These are phyloP conservation scores for Sphagnurus paluster DNA, from an alignment of 1,284 basidiomycete genomes.

Conservation along the genomic window DNA sequence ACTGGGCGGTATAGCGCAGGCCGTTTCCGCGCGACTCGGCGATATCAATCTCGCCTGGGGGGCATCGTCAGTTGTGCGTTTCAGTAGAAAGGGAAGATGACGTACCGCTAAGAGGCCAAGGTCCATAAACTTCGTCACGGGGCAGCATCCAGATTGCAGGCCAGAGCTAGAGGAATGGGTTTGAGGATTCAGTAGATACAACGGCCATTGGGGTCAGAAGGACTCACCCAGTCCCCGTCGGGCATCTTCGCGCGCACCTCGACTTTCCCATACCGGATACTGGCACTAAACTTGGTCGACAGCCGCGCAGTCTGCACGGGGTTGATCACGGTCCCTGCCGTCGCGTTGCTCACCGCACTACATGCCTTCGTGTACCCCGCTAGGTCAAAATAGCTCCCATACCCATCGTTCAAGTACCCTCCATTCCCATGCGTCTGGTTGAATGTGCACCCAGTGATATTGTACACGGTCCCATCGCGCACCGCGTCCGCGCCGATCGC, in stretches of 20 bases:
- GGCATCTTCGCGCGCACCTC: conserved; percentile 71
- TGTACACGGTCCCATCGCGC: conserved; percentile 63
- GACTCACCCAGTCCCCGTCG: conserved; percentile 36
- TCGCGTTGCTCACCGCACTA: conserved; percentile 59
- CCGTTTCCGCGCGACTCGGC: conserved; percentile 73
- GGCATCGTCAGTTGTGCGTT: conserved; percentile 13
- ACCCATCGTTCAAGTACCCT: conserved; percentile 30
- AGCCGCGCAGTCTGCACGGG: conserved; percentile 77
- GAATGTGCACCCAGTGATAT: conserved; percentile 62
- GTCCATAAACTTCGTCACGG: conserved; percentile 64
- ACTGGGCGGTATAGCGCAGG: conserved; percentile 56
- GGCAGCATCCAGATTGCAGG: conserved; percentile 87
- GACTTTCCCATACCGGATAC: conserved; percentile 66
- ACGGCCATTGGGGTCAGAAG: conserved; percentile 2
- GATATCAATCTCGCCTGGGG: conserved; percentile 68
- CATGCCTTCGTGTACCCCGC: conserved; percentile 35
- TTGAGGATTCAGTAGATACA: background rate
- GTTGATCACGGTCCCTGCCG: conserved; percentile 70
- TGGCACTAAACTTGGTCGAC: conserved; percentile 61
- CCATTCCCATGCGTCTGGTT: conserved; percentile 37
- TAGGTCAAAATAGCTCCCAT: conserved; percentile 40
- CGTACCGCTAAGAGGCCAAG: conserved; percentile 66
- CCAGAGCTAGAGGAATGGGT: conserved; percentile 75
- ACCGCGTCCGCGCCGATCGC: conserved; percentile 55
- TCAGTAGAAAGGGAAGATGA: background rate